Percentiles rank a stretch among this genome's conserved stretches.
Conservation (phyloP, 176 grass and related monocot species). For the Carex kokanica region DNA sequence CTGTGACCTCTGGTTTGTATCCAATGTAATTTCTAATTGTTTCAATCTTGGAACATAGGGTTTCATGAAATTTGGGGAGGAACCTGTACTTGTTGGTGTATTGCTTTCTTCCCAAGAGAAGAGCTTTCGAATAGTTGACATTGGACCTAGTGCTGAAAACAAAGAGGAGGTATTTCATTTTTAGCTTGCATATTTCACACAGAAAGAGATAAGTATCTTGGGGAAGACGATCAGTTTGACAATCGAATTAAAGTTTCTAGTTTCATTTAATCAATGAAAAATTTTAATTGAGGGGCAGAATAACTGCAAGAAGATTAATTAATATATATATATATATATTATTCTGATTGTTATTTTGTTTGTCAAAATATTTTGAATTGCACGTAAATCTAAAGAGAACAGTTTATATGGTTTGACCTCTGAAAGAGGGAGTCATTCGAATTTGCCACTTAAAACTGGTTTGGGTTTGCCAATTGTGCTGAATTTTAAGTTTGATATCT, state of each 20-base stretch:
- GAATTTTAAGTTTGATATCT: not conserved
- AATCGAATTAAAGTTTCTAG: not conserved
- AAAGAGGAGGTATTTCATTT: slow-evolving; percentile 53
- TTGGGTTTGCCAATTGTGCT: not conserved
- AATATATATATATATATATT: not conserved
- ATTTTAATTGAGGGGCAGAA: not conserved
- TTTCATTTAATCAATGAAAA: not conserved
- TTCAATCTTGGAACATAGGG: slow-evolving; percentile 43
- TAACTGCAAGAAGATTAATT: not conserved
- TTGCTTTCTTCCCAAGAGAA: slow-evolving; percentile 65
- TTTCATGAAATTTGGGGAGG: slow-evolving; percentile 72
- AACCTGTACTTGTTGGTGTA: slow-evolving; percentile 55
- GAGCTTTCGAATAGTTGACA: slow-evolving; percentile 71
- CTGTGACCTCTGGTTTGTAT: not conserved
- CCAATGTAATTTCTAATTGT: not conserved
- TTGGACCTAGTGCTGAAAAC: slow-evolving; percentile 83
- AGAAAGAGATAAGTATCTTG: not conserved
- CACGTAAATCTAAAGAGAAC: not conserved
- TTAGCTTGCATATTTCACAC: not conserved
- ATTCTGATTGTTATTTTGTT: not conserved
- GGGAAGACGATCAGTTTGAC: not conserved
- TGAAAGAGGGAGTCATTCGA: not conserved
- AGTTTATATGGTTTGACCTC: not conserved
- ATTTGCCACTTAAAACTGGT: not conserved
- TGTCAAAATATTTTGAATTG: slow-evolving; percentile 6